Evolutionary conservation across 768 basidiomycete genomes (phyloP).

Genomic region (Mycena galericulata): DNA sequence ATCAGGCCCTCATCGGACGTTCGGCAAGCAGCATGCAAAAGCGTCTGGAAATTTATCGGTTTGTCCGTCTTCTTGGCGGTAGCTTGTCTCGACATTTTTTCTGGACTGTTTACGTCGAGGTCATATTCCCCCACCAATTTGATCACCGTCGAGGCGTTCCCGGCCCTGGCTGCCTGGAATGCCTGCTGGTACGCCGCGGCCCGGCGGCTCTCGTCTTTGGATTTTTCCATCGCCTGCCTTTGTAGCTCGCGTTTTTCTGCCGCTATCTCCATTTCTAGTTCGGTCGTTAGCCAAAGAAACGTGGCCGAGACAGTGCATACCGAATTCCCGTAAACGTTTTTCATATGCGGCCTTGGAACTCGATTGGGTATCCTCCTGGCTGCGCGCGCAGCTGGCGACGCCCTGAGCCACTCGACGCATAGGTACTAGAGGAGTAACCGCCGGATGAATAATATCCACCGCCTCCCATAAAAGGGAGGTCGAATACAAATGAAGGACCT

Average conservation of each 20-base stretch:
- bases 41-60: conserved; percentile 40
- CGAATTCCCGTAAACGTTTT: conserved; percentile 48
- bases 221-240: conserved; percentile 40
- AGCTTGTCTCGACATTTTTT: conserved; percentile 36
- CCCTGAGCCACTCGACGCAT: conserved; percentile 36
- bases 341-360: conserved; percentile 47
- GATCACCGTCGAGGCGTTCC: conserved; percentile 41
- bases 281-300: background rate
- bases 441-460: background rate
- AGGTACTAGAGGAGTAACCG: background rate
- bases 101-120: conserved; percentile 49
- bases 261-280: conserved; percentile 48
- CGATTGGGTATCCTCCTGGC: conserved; percentile 39
- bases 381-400: conserved; percentile 4
- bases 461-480: background rate
- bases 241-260: conserved; percentile 46
- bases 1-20: conserved; percentile 46
- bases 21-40: conserved; percentile 52
- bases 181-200: conserved; percentile 42
- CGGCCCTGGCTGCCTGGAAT: conserved; percentile 42
- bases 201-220: conserved; percentile 39
- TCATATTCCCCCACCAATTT: conserved; percentile 42
- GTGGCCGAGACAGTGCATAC: conserved; percentile 32
- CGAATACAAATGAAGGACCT: conserved; percentile 6
- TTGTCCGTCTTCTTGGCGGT: conserved; percentile 37